Conservation (phyloP, 169 alveolate species). For the Cryptosporidium parvum region DNA sequence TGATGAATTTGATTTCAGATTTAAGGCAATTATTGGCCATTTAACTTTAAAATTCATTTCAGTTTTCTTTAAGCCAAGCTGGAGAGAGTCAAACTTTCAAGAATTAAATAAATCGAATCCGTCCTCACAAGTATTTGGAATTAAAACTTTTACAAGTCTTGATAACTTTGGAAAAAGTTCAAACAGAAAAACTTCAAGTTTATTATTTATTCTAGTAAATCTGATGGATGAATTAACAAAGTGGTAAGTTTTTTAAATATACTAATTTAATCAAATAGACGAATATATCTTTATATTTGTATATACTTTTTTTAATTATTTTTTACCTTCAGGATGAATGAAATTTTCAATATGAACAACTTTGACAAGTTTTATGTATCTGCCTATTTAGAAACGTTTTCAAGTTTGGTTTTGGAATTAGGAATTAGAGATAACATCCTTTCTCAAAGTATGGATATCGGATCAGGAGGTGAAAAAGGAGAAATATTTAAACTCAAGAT, state of each 20-base stretch:
- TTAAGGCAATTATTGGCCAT: slow-evolving; percentile 11
- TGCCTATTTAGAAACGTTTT: slow-evolving; percentile 13
- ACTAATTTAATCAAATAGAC: no score
- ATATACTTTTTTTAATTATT: neutral
- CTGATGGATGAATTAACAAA: slow-evolving; percentile 2
- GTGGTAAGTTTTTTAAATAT: neutral
- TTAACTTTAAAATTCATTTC: neutral
- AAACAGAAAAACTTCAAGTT: neutral
- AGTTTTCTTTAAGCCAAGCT: neutral
- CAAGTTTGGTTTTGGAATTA: neutral
- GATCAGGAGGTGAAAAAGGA: neutral
- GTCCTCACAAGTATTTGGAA: neutral
- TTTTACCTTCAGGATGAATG: slow-evolving; percentile 13
- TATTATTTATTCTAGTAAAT: neutral
- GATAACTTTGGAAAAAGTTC: neutral
- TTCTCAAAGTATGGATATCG: neutral
- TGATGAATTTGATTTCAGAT: slow-evolving; percentile 15
- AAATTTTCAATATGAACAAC: slow-evolving; percentile 12
- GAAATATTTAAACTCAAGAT: neutral
- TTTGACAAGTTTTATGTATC: neutral
- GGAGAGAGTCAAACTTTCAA: neutral
- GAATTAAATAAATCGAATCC: neutral
- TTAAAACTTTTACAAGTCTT: neutral
- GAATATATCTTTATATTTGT: neutral
- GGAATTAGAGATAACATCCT: neutral